Percentiles rank a stretch among this genome's conserved stretches.
Conservation (phyloP, 345 rosid genomes). For the Aegle marmelos region DNA sequence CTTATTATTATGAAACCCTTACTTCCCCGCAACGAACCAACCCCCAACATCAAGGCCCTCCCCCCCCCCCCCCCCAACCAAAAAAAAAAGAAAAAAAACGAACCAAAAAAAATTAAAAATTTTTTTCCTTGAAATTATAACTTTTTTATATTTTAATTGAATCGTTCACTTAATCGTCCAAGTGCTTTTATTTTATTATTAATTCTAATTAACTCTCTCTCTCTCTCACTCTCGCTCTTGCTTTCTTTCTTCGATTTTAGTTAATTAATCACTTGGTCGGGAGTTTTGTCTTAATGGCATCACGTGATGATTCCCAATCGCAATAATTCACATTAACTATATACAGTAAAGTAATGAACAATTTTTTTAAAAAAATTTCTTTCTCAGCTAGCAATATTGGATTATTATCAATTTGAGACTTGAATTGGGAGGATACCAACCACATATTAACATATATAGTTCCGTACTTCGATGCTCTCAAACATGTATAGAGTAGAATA, state of each 20-base stretch:
- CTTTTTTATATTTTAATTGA: constrained; percentile 25
- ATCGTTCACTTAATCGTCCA: constrained; percentile 11
- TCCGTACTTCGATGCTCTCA: constrained; percentile 5
- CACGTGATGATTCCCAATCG: constrained; percentile 87
- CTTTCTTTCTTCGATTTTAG: constrained; percentile 13
- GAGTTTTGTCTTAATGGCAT: constrained; percentile 71
- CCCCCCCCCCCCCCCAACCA: too few relatives aligned
- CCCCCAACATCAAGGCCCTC: too few relatives aligned
- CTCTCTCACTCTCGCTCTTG: too few relatives aligned
- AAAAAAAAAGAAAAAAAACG: neutral
- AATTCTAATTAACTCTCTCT: neutral
- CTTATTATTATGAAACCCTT: too few relatives aligned
- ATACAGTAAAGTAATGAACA: constrained; percentile 23
- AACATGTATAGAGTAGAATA: neutral
- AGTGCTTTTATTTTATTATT: neutral
- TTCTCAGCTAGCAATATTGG: neutral
- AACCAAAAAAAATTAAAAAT: too few relatives aligned
- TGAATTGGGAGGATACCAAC: neutral
- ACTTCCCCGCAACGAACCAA: too few relatives aligned
- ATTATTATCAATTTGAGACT: neutral
- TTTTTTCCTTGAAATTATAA: neutral
- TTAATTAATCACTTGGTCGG: constrained; percentile 61
- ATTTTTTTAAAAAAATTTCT: constrained; percentile 24
- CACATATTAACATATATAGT: neutral
- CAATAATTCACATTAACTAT: constrained; percentile 21